These are phyloP conservation scores for baker's yeast (Saccharomyces cerevisiae) DNA, from an alignment of 805 yeast genomes.

Conservation along the genomic window DNA sequence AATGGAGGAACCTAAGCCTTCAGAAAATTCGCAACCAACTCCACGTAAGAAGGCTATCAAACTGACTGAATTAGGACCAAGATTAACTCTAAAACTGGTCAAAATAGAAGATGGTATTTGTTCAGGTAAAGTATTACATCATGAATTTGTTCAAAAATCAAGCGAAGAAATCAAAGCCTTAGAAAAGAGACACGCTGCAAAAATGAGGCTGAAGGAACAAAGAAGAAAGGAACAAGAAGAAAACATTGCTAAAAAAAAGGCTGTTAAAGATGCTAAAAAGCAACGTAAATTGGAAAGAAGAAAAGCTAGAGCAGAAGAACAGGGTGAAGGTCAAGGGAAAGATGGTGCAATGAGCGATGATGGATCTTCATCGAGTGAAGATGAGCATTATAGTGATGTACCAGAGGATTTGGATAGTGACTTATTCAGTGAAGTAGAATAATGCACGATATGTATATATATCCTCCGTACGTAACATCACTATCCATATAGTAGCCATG, in stretches of 20 bases:
- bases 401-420: slow-evolving; percentile 43
- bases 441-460: neutral
- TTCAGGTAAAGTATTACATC: slow-evolving; percentile 80
- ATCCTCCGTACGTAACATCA: neutral
- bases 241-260: slow-evolving; percentile 67
- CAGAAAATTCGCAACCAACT: slow-evolving; percentile 6
- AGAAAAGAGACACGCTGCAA: slow-evolving; percentile 59
- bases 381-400: slow-evolving; percentile 33
- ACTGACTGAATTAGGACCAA: slow-evolving; percentile 87
- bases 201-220: slow-evolving; percentile 53
- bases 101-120: slow-evolving; percentile 93
- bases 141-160: slow-evolving; percentile 58
- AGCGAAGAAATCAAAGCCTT: slow-evolving; percentile 49
- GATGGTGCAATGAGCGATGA: slow-evolving; percentile 23
- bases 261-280: slow-evolving; percentile 63
- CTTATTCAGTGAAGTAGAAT: slow-evolving; percentile 37
- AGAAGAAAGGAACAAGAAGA: slow-evolving; percentile 74
- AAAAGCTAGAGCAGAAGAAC: slow-evolving; percentile 28
- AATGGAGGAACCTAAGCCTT: slow-evolving; percentile 19
- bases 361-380: slow-evolving; percentile 19
- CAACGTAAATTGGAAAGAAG: slow-evolving; percentile 55
- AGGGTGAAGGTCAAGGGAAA: slow-evolving; percentile 17
- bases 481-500: neutral
- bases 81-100: slow-evolving; percentile 63
- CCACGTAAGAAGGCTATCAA: slow-evolving; percentile 75